These are phyloP conservation scores for Microcos paniculata DNA, from an alignment of 345 rosid species.

Conservation along the genomic window DNA sequence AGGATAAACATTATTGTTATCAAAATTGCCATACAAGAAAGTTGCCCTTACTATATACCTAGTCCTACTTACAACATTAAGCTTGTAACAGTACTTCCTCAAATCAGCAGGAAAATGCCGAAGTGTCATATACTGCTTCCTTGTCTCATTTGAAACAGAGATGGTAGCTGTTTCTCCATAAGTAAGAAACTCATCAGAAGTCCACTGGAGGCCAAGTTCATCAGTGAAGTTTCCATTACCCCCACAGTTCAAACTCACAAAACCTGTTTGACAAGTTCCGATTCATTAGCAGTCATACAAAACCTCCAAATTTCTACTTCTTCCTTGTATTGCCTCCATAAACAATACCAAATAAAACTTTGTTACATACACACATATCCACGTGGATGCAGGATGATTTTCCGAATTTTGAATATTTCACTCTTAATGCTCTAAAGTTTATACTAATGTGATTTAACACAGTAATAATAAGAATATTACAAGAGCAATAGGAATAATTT, in stretches of 20 bases:
- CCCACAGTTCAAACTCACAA: constrained; percentile 94
- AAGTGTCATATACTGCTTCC: constrained; percentile 70
- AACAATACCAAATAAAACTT: background rate
- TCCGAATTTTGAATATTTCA: background rate
- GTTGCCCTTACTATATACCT: constrained; percentile 93
- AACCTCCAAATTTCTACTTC: background rate
- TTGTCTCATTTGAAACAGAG: constrained; percentile 59
- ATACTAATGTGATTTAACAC: background rate
- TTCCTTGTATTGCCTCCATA: background rate
- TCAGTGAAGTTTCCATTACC: constrained; percentile 69
- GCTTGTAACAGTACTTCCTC: constrained; percentile 84
- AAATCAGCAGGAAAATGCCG: constrained; percentile 94
- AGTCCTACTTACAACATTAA: constrained; percentile 67
- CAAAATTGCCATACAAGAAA: constrained; percentile 90
- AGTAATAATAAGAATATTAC: background rate
- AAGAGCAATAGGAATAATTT: background rate
- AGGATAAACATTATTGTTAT: constrained; percentile 85
- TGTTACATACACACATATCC: background rate
- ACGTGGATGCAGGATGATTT: background rate
- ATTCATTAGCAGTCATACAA: constrained; percentile 9
- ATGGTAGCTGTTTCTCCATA: constrained; percentile 67
- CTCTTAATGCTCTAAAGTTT: constrained; percentile 3
- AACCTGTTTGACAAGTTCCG: constrained; percentile 50
- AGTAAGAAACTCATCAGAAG: constrained; percentile 55
- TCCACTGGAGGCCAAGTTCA: constrained; percentile 82